phyloP scores from a whole-genome alignment of 257 asterid species.

The Solanum piurae region DNA sequence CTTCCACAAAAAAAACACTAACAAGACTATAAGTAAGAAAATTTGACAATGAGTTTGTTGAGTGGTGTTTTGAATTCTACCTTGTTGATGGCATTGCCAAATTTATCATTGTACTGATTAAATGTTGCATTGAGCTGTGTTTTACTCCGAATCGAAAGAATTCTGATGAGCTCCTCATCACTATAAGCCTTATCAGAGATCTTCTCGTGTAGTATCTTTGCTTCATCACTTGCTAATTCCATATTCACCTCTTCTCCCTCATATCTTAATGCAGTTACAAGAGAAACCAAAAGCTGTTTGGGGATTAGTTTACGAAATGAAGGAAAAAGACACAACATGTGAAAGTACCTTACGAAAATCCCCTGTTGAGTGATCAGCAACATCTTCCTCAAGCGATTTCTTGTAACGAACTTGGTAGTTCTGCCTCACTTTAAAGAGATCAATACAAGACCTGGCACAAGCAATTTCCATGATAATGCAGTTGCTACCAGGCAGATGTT shows the following conservation, averaged over 20 bases:
- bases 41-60: not conserved
- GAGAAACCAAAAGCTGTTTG: conserved; percentile 81
- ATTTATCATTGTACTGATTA: conserved; percentile 55
- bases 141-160: conserved; percentile 74
- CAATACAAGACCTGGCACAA: conserved; percentile 54
- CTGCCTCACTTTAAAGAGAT: conserved; percentile 53
- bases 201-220: conserved; percentile 63
- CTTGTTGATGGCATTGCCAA: conserved; percentile 71
- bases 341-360: conserved; percentile 57
- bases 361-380: conserved; percentile 64
- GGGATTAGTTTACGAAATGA: not conserved
- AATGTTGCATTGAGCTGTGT: conserved; percentile 83
- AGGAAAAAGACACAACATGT: not conserved
- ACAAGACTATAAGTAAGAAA: not conserved
- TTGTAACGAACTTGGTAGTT: conserved; percentile 53
- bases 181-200: conserved; percentile 51
- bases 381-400: conserved; percentile 87
- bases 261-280: conserved; percentile 69
- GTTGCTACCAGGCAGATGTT: conserved; percentile 37
- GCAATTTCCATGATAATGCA: conserved; percentile 66
- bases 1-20: not conserved
- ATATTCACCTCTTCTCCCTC: conserved; percentile 78
- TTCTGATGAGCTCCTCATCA: conserved; percentile 65
- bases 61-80: conserved; percentile 14
- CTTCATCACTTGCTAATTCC: conserved; percentile 64